A percentile compares a stretch with the other conserved stretches of the same genome.
phyloP scores from a whole-genome alignment of 2,329 filamentous ascomycete genomes.

The Trichoderma aggressivum region DNA sequence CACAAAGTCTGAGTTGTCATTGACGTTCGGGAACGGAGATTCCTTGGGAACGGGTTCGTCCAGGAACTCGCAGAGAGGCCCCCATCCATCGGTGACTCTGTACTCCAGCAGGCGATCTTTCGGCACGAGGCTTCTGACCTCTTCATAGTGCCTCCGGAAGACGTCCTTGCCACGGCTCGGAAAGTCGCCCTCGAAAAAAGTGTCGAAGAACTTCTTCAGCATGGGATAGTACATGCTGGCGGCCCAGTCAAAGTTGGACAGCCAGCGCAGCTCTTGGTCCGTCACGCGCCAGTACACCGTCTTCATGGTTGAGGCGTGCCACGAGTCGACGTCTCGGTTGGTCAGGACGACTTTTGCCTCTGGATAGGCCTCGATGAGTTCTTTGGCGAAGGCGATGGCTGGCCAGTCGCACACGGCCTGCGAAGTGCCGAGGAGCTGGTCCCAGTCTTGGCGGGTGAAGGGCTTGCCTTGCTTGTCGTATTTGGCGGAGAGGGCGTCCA shows the following conservation, averaged over 20 bases:
- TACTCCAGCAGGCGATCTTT: conserved; percentile 28
- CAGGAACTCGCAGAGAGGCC: conserved; percentile 36
- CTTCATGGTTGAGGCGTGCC: conserved; percentile 53
- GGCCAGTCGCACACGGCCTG: conserved; percentile 69
- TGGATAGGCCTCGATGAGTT: conserved; percentile 68
- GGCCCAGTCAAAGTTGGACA: conserved; percentile 53
- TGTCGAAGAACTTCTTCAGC: conserved; percentile 66
- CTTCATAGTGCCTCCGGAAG: conserved; percentile 30
- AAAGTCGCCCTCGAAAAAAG: conserved; percentile 47
- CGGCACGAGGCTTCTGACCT: conserved; percentile 18
- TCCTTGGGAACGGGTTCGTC: conserved; percentile 31
- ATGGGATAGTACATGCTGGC: conserved; percentile 67
- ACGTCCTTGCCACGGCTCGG: conserved; percentile 27
- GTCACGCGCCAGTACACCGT: conserved; percentile 66
- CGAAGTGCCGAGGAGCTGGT: conserved; percentile 63
- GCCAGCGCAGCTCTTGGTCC: conserved; percentile 51
- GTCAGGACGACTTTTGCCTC: conserved; percentile 70
- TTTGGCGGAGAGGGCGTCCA: conserved; percentile 60
- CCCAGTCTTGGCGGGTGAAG: conserved; percentile 66
- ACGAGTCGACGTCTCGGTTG: conserved; percentile 63
- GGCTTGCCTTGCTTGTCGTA: conserved; percentile 31
- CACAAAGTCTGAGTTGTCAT: conserved; percentile 38
- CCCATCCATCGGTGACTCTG: conserved; percentile 36
- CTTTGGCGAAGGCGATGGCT: conserved; percentile 60
- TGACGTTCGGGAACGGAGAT: conserved; percentile 28